phyloP scores from a whole-genome alignment of 2,329 filamentous ascomycete species.

The Pseudogymnoascus sp. region DNA sequence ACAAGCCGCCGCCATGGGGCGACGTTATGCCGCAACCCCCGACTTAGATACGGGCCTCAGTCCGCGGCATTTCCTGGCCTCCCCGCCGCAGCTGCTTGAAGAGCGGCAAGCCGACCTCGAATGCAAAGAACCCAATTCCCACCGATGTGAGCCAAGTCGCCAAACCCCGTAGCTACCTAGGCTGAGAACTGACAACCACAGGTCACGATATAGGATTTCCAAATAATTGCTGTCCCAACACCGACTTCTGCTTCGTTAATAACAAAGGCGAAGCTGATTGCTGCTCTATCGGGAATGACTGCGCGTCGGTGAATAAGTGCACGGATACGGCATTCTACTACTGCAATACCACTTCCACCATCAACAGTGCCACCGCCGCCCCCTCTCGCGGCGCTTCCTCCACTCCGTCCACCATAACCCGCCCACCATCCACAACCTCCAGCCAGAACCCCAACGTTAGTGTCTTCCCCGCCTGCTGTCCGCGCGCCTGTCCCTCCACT shows the following conservation, averaged over 20 bases:
- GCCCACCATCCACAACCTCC: constrained; percentile 18
- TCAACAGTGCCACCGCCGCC: not conserved
- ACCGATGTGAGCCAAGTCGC: constrained; percentile 20
- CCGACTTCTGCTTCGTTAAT: constrained; percentile 39
- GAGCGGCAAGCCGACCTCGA: constrained; percentile 12
- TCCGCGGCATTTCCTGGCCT: constrained; percentile 21
- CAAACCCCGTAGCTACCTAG: not conserved
- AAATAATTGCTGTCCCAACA: constrained; percentile 36
- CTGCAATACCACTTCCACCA: not conserved
- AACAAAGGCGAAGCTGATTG: constrained; percentile 29
- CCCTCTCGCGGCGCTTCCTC: constrained; percentile 26
- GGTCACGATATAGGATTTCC: constrained; percentile 30
- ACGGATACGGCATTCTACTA: not conserved
- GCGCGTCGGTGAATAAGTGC: constrained; percentile 21
- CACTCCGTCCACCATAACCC: constrained; percentile 28
- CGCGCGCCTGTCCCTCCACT: constrained; percentile 26
- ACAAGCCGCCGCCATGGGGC: not conserved
- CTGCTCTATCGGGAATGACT: constrained; percentile 35
- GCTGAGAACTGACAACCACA: not conserved
- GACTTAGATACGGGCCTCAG: constrained; percentile 15
- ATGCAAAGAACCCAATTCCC: constrained; percentile 17
- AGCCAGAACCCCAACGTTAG: constrained; percentile 16
- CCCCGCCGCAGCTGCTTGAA: constrained; percentile 14
- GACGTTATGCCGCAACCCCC: not conserved
- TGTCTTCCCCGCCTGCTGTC: constrained; percentile 25